Percentiles rank a stretch among this genome's conserved stretches.
Evolutionary conservation across 352 stramenopile species (phyloP).

Genomic region (Pythium diclinum): DNA sequence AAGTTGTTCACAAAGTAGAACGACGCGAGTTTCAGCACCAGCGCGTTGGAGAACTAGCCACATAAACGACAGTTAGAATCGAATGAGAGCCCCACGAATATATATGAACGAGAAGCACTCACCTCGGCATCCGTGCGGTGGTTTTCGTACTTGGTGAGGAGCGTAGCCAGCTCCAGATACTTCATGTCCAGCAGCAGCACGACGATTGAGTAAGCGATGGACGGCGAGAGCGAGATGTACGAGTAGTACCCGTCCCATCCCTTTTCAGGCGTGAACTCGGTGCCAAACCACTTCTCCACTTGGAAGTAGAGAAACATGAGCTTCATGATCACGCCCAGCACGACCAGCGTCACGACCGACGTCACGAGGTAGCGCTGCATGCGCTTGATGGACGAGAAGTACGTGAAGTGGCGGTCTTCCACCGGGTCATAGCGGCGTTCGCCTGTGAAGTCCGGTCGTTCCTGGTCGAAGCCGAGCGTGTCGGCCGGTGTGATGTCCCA

Average conservation of each 20-base stretch:
- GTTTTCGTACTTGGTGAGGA: constrained; percentile 93
- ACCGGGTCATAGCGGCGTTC: constrained; percentile 76
- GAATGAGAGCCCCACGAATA: not conserved
- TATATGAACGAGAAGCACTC: constrained; percentile 17
- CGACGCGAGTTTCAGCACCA: constrained; percentile 97
- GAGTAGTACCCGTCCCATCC: constrained; percentile 64
- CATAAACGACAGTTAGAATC: not conserved
- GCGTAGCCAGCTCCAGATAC: constrained; percentile 90
- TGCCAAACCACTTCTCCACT: constrained; percentile 68
- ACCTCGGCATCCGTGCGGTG: constrained; percentile 88
- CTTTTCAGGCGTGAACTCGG: constrained; percentile 51
- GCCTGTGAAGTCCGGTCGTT: constrained; percentile 61
- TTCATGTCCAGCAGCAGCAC: constrained; percentile 76
- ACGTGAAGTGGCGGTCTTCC: constrained; percentile 81
- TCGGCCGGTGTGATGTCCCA: constrained; percentile 68
- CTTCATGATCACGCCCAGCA: constrained; percentile 64
- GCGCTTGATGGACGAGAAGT: constrained; percentile 74
- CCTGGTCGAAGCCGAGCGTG: constrained; percentile 47
- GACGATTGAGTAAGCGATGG: constrained; percentile 69
- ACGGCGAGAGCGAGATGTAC: constrained; percentile 68
- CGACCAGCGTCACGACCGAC: constrained; percentile 55
- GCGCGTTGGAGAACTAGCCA: constrained; percentile 81
- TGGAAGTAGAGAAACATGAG: constrained; percentile 84
- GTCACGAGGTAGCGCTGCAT: constrained; percentile 79
- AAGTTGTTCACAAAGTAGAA: constrained; percentile 99